Conservation (phyloP, 129 eudicot genomes). For the Arctium lappa region DNA sequence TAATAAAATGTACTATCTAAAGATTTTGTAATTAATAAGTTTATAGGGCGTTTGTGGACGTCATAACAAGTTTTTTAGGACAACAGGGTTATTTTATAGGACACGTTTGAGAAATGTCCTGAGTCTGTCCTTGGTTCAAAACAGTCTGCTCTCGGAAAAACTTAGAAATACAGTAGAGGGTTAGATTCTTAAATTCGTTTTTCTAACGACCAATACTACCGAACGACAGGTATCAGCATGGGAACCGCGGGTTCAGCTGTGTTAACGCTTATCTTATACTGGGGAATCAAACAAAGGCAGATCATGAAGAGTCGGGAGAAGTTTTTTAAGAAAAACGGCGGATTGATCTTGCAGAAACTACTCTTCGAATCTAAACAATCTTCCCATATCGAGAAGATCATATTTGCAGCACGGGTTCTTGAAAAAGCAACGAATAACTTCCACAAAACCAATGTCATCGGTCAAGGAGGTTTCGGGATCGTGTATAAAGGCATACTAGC, state of each 20-base stretch:
- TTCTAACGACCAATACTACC: not conserved
- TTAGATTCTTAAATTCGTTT: not conserved
- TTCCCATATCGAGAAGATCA: constrained; percentile 18
- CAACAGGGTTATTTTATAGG: too few species aligned
- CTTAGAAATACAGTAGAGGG: not conserved
- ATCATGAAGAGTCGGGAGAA: constrained; percentile 13
- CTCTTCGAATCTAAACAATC: constrained; percentile 20
- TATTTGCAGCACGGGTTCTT: constrained; percentile 12
- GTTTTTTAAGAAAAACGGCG: constrained; percentile 32
- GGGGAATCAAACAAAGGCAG: constrained; percentile 17
- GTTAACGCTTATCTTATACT: constrained; percentile 11
- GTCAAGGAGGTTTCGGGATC: constrained; percentile 23
- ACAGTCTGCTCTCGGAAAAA: not conserved
- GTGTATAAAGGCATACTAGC: constrained; percentile 26
- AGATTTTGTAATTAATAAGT: too few species aligned
- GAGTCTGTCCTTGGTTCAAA: too few species aligned
- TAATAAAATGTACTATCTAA: too few species aligned
- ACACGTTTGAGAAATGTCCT: too few species aligned
- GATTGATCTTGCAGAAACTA: constrained; percentile 22
- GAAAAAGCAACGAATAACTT: constrained; percentile 25
- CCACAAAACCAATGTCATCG: constrained; percentile 16
- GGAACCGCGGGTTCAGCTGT: constrained; percentile 1
- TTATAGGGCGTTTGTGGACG: too few species aligned
- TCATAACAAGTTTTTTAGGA: too few species aligned
- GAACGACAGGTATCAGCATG: constrained; percentile 1